A percentile compares a stretch with the other conserved stretches of the same genome.
Evolutionary conservation across 306 rosid species (phyloP).

Genomic region (Prunus davidiana): DNA sequence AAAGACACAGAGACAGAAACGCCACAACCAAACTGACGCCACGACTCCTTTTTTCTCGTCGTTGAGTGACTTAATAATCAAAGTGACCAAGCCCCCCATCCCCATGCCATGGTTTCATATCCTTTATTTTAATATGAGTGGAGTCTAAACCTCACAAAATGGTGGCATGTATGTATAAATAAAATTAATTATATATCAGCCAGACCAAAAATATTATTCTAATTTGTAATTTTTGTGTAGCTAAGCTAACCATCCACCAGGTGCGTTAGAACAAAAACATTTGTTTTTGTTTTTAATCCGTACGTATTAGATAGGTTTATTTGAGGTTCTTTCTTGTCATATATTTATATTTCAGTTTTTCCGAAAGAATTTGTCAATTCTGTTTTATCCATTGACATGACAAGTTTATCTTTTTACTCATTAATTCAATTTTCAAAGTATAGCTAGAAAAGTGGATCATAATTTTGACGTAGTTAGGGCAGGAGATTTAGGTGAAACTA

Average conservation of each 20-base stretch:
- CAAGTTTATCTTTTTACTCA: not conserved
- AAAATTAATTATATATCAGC: not conserved
- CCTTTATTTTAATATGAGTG: not conserved
- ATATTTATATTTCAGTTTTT: not conserved
- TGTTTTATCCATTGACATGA: not conserved
- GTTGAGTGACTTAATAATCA: not conserved
- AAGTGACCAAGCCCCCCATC: not conserved
- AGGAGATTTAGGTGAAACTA: too few relatives aligned
- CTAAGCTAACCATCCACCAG: not conserved
- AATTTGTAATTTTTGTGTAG: not conserved
- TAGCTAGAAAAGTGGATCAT: not conserved
- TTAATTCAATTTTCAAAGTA: not conserved
- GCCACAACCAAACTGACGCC: not conserved
- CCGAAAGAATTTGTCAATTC: not conserved
- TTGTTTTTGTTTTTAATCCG: too few relatives aligned
- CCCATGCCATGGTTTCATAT: not conserved
- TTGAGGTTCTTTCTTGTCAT: not conserved
- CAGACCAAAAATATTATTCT: not conserved
- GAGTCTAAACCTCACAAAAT: not conserved
- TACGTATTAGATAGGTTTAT: not conserved
- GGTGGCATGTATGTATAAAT: not conserved
- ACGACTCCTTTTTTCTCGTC: constrained; percentile 9
- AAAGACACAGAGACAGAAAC: not conserved
- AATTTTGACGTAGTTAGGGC: not conserved
- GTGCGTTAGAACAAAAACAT: not conserved